Conservation (phyloP, 768 basidiomycete species). For the Mycena galopus region DNA sequence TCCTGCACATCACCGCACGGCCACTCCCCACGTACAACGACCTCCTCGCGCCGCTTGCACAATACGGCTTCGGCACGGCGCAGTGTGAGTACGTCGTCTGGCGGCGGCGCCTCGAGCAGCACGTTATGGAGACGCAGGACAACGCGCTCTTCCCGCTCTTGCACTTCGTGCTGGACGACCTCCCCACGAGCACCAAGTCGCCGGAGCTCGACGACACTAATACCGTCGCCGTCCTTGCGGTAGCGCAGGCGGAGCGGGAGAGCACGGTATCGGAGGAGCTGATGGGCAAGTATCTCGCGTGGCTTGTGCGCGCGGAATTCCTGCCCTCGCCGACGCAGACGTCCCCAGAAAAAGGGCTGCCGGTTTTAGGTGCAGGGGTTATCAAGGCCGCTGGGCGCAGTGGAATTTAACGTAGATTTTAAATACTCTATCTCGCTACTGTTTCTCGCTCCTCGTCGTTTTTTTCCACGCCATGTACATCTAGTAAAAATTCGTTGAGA, state of each 20-base stretch:
- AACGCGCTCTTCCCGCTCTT: slow-evolving; percentile 97
- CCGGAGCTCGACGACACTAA: slow-evolving; percentile 92
- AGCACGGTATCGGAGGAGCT: slow-evolving; percentile 80
- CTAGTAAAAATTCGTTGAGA: slow-evolving; percentile 1
- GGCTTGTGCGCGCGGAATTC: slow-evolving; percentile 91
- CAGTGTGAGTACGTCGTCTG: slow-evolving; percentile 92
- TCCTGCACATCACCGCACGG: slow-evolving; percentile 87
- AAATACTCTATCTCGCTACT: not conserved
- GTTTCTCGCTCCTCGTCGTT: not conserved
- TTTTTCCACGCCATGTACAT: not conserved
- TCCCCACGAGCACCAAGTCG: slow-evolving; percentile 96
- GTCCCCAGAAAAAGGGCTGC: slow-evolving; percentile 60
- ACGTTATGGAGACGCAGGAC: slow-evolving; percentile 94
- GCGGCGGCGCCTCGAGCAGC: slow-evolving; percentile 93
- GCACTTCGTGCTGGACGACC: slow-evolving; percentile 97
- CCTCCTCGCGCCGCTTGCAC: slow-evolving; percentile 77
- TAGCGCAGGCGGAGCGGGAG: slow-evolving; percentile 52
- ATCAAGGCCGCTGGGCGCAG: slow-evolving; percentile 80
- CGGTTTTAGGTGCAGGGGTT: slow-evolving; percentile 54
- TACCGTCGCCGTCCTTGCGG: slow-evolving; percentile 73
- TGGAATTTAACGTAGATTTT: slow-evolving; percentile 55
- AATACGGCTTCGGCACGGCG: slow-evolving; percentile 84
- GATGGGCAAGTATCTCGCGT: slow-evolving; percentile 91
- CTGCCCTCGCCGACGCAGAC: slow-evolving; percentile 66
- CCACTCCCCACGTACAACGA: slow-evolving; percentile 93